Evolutionary conservation across 2,329 filamentous ascomycete genomes (phyloP).

Genomic region (Fusarium lateritium): DNA sequence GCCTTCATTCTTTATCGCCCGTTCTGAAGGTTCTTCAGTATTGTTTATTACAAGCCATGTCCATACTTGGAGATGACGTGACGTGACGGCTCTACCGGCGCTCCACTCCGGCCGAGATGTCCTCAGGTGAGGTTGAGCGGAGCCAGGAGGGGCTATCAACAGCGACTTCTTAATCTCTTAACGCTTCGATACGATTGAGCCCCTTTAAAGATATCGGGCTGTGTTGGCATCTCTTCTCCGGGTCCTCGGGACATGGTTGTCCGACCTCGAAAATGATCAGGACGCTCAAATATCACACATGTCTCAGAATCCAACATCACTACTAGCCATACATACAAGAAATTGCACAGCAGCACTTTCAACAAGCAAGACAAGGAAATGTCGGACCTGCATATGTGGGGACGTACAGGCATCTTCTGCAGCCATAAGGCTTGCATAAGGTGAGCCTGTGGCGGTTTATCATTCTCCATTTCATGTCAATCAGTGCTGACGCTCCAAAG

Average conservation of each 20-base stretch:
- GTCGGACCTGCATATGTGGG: slow-evolving; percentile 45
- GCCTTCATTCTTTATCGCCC: slow-evolving; percentile 6
- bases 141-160: slow-evolving; percentile 27
- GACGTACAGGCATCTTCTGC: slow-evolving; percentile 25
- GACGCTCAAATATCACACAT: slow-evolving; percentile 1
- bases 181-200: slow-evolving; percentile 12
- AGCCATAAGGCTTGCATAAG: slow-evolving; percentile 35
- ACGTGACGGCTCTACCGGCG: slow-evolving; percentile 32
- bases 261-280: background rate
- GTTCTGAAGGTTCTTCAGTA: slow-evolving; percentile 14
- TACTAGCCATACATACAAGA: background rate
- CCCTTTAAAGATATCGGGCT: slow-evolving; percentile 17
- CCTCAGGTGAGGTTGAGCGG: slow-evolving; percentile 28
- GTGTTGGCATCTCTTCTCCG: background rate
- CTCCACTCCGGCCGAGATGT: slow-evolving; percentile 36
- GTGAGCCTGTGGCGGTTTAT: slow-evolving; percentile 18
- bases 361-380: slow-evolving; percentile 16
- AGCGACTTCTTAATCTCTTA: slow-evolving; percentile 15
- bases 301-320: slow-evolving; percentile 1
- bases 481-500: slow-evolving; percentile 21
- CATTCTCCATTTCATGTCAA: slow-evolving; percentile 24
- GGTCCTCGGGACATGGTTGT: background rate
- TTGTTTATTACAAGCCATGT: slow-evolving; percentile 18
- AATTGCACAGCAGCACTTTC: slow-evolving; percentile 14
- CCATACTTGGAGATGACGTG: slow-evolving; percentile 29